phyloP scores from a whole-genome alignment of 208 protist species.

The Leishmania arabica region DNA sequence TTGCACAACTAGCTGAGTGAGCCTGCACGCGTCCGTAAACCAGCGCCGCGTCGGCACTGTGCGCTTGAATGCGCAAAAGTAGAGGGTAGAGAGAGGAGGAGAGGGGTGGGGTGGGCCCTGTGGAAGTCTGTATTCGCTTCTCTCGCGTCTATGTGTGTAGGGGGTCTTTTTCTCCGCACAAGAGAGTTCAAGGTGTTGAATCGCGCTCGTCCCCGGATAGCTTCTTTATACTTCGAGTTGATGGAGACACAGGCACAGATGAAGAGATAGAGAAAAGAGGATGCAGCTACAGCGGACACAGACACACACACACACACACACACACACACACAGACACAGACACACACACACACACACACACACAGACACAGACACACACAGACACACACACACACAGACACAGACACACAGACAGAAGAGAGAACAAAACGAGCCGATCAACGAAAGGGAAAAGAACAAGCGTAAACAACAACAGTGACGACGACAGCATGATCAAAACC shows the following conservation, averaged over 20 bases:
- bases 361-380: neutral
- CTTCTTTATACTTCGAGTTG: neutral
- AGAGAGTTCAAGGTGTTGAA: neutral
- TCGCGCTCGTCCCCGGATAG: neutral
- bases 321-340: neutral
- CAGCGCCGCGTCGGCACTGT: neutral
- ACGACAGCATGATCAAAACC: neutral
- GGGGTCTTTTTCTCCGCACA: neutral
- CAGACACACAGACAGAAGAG: neutral
- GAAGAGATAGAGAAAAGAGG: neutral
- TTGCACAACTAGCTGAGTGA: neutral
- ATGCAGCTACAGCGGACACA: neutral
- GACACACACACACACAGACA: neutral
- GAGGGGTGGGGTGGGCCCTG: neutral
- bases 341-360: slow-evolving; percentile 1
- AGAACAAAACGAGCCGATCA: neutral
- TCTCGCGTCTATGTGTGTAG: too few relatives aligned
- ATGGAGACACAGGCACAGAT: neutral
- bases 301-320: neutral
- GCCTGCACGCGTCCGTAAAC: neutral
- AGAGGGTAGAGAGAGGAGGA: neutral
- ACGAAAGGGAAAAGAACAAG: neutral
- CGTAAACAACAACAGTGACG: neutral
- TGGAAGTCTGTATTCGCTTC: neutral
- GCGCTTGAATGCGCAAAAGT: neutral